Percentiles rank a stretch among this genome's conserved stretches.
Conservation (phyloP, 805 yeast genomes). For the Saturnispora kantuleensis region DNA sequence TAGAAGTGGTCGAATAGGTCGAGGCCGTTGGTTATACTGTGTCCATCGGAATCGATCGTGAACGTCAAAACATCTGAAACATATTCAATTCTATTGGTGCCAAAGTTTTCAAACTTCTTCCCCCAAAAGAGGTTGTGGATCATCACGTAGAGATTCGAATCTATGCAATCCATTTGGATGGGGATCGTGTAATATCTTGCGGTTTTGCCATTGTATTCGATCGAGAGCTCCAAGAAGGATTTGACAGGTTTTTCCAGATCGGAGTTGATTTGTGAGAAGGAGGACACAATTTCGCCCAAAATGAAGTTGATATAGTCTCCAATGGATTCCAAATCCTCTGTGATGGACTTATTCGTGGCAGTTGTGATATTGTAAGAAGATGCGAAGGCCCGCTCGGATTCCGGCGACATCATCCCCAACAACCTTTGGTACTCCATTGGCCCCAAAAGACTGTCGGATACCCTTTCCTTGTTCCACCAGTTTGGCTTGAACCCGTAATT, state of each 20-base stretch:
- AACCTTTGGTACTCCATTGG: conserved; percentile 31
- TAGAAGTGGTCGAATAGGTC: conserved; percentile 25
- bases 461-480: conserved; percentile 31
- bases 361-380: conserved; percentile 27
- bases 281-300: conserved; percentile 14
- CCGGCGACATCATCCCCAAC: conserved; percentile 29
- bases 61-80: conserved; percentile 30
- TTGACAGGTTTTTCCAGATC: conserved; percentile 11
- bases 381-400: conserved; percentile 30
- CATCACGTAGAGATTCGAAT: conserved; percentile 24
- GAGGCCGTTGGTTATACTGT: conserved; percentile 20
- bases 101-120: background rate
- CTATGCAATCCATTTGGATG: conserved; percentile 26
- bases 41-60: conserved; percentile 23
- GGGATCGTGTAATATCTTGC: conserved; percentile 22
- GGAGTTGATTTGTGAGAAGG: conserved; percentile 14
- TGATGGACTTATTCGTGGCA: conserved; percentile 21
- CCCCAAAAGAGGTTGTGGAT: conserved; percentile 23
- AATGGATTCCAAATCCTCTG: conserved; percentile 22
- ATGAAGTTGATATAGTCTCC: conserved; percentile 23
- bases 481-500: conserved; percentile 28
- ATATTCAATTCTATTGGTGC: conserved; percentile 11
- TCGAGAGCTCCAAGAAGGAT: conserved; percentile 11
- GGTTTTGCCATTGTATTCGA: conserved; percentile 1
- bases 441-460: conserved; percentile 20